Conservation (phyloP, 2,329 filamentous ascomycete genomes). For the Aureobasidium sp. region DNA sequence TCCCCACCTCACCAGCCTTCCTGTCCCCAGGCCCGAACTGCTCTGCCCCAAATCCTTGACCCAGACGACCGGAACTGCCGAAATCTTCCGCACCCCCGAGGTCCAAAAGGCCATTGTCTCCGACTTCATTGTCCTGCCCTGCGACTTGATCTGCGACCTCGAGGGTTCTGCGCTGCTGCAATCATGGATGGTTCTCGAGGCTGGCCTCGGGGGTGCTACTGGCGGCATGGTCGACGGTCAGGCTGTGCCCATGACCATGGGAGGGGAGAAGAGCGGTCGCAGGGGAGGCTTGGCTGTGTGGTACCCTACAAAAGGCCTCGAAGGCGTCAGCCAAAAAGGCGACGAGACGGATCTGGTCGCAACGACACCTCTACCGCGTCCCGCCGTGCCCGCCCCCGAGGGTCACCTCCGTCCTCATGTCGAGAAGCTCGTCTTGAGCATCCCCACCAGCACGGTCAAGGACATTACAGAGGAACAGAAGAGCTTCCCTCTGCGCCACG, state of each 20-base stretch:
- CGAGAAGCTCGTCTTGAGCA: slow-evolving; percentile 73
- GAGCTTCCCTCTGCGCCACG: slow-evolving; percentile 63
- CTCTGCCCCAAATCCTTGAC: slow-evolving; percentile 68
- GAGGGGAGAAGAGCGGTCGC: slow-evolving; percentile 48
- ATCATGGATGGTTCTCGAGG: slow-evolving; percentile 82
- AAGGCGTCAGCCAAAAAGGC: slow-evolving; percentile 64
- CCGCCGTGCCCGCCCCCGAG: slow-evolving; percentile 49
- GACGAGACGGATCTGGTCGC: slow-evolving; percentile 91
- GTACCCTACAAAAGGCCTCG: slow-evolving; percentile 71
- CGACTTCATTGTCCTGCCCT: slow-evolving; percentile 86
- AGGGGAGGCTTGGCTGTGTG: slow-evolving; percentile 81
- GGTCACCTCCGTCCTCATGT: slow-evolving; percentile 59
- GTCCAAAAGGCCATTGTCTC: slow-evolving; percentile 68
- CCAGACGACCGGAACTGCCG: slow-evolving; percentile 79
- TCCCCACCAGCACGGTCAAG: slow-evolving; percentile 81
- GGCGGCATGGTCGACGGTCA: slow-evolving; percentile 41
- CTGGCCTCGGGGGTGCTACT: slow-evolving; percentile 54
- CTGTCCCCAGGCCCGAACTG: slow-evolving; percentile 63
- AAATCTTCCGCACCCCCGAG: slow-evolving; percentile 76
- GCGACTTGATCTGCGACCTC: slow-evolving; percentile 86
- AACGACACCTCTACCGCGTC: slow-evolving; percentile 56
- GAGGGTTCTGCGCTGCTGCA: slow-evolving; percentile 75
- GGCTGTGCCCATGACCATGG: slow-evolving; percentile 38
- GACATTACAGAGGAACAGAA: slow-evolving; percentile 71
- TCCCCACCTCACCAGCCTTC: slow-evolving; percentile 65